Percentiles rank a stretch among this genome's conserved stretches.
These are phyloP conservation scores for Drechslerella dactyloides DNA, from an alignment of 2,329 filamentous ascomycete species.

Conservation along the genomic window DNA sequence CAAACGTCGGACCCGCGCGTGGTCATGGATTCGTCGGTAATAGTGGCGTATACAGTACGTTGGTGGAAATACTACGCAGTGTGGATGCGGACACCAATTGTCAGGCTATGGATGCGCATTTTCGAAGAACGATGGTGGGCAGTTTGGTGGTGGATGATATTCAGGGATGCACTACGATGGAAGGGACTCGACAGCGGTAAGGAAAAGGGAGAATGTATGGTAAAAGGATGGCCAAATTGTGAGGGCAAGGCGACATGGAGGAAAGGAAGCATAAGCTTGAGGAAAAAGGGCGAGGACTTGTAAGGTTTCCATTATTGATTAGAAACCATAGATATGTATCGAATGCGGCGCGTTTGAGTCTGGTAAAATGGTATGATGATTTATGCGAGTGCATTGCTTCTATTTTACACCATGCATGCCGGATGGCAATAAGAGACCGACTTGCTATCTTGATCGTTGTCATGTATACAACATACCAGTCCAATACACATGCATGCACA, in stretches of 20 bases:
- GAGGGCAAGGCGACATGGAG: slow-evolving; percentile 15
- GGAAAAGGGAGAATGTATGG: slow-evolving; percentile 65
- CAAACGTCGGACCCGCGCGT: slow-evolving; percentile 18
- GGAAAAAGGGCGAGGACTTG: no score
- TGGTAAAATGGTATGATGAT: no score
- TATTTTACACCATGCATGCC: no score
- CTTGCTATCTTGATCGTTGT: no score
- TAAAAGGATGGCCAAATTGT: slow-evolving; percentile 60
- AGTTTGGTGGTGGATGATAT: slow-evolving; percentile 36
- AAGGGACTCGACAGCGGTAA: slow-evolving; percentile 60
- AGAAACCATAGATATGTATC: no score
- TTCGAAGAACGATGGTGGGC: slow-evolving; percentile 37
- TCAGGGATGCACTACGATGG: slow-evolving; percentile 28
- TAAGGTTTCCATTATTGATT: no score
- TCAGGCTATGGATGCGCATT: slow-evolving; percentile 34
- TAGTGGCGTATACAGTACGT: slow-evolving; percentile 32
- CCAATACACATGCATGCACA: no score
- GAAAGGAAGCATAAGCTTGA: slow-evolving; percentile 16
- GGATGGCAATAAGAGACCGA: no score
- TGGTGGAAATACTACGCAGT: slow-evolving; percentile 48
- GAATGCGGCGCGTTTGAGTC: no score
- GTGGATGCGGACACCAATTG: slow-evolving; percentile 33
- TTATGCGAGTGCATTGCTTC: no score
- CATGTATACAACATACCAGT: no score
- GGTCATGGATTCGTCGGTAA: slow-evolving; percentile 34